Percentiles rank a stretch among this genome's conserved stretches.
phyloP scores from a whole-genome alignment of 495 filamentous ascomycete genomes.

The Podospora sp. region DNA sequence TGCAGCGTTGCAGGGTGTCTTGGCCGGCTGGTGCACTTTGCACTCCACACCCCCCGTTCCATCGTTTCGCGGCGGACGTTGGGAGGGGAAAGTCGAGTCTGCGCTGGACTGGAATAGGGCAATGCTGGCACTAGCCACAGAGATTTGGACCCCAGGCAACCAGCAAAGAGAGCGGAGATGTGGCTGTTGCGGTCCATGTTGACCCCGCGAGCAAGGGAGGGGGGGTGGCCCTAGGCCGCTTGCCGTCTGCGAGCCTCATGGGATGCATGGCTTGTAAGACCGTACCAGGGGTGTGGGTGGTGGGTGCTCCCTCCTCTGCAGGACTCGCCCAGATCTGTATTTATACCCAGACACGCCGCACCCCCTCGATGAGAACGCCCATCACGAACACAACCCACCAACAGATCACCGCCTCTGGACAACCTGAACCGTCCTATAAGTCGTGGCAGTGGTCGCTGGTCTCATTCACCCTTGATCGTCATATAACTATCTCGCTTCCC shows the following conservation, averaged over 20 bases:
- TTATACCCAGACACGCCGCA: slow-evolving; percentile 20
- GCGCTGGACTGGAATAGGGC: not conserved
- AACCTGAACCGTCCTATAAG: not conserved
- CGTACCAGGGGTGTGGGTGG: slow-evolving; percentile 2
- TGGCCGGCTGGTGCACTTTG: not conserved
- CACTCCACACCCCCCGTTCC: slow-evolving; percentile 11
- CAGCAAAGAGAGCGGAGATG: not conserved
- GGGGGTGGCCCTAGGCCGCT: slow-evolving; percentile 11
- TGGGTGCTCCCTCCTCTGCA: slow-evolving; percentile 17
- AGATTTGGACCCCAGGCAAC: slow-evolving; percentile 4
- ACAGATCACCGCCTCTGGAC: slow-evolving; percentile 10
- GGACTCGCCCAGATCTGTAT: slow-evolving; percentile 18
- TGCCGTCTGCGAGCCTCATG: slow-evolving; percentile 10
- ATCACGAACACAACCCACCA: slow-evolving; percentile 17
- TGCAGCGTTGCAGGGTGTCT: not conserved
- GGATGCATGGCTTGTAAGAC: slow-evolving; percentile 13
- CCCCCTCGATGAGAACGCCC: slow-evolving; percentile 11
- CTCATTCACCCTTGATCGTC: slow-evolving; percentile 1
- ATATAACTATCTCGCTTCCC: slow-evolving; percentile 20
- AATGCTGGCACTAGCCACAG: not conserved
- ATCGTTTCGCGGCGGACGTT: slow-evolving; percentile 7
- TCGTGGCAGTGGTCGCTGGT: not conserved
- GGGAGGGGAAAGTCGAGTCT: not conserved
- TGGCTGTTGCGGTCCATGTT: not conserved
- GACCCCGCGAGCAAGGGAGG: not conserved